Percentiles rank a stretch among this genome's conserved stretches.
phyloP scores from a whole-genome alignment of 2,329 filamentous ascomycete genomes.

The Cladosporium phlei region DNA sequence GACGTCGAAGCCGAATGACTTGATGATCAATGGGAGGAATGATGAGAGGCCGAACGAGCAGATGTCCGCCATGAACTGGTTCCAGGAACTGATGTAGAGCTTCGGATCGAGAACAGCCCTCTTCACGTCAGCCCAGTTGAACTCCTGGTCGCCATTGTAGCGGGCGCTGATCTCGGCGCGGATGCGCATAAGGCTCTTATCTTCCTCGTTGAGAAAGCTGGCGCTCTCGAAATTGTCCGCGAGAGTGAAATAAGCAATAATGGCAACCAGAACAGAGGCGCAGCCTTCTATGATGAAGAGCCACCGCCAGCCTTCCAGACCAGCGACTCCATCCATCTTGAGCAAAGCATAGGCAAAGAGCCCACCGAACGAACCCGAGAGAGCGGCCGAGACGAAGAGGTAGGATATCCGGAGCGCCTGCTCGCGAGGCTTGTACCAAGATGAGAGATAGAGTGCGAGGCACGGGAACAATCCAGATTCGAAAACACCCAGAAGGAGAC shows the following conservation, averaged over 20 bases:
- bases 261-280: conserved; percentile 49
- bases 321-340: conserved; percentile 39
- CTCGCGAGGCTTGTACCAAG: conserved; percentile 18
- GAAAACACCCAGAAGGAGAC: conserved; percentile 24
- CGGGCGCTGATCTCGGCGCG: conserved; percentile 19
- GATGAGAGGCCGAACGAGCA: conserved; percentile 23
- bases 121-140: conserved; percentile 22
- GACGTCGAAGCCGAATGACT: conserved; percentile 35
- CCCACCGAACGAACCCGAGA: conserved; percentile 21
- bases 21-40: conserved; percentile 50
- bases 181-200: conserved; percentile 16
- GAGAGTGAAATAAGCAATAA: conserved; percentile 53
- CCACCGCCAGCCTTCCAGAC: conserved; percentile 38
- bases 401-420: conserved; percentile 20
- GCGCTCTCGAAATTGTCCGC: conserved; percentile 35
- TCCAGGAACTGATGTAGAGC: conserved; percentile 20
- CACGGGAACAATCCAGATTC: conserved; percentile 24
- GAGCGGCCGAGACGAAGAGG: conserved; percentile 20
- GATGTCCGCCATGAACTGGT: conserved; percentile 20
- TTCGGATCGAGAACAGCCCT: conserved; percentile 21
- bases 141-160: conserved; percentile 15
- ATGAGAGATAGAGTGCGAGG: conserved; percentile 29
- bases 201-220: conserved; percentile 26
- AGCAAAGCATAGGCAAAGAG: conserved; percentile 26
- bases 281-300: conserved; percentile 58